phyloP scores from a whole-genome alignment of 768 basidiomycete genomes.

The Pholiota molesta region DNA sequence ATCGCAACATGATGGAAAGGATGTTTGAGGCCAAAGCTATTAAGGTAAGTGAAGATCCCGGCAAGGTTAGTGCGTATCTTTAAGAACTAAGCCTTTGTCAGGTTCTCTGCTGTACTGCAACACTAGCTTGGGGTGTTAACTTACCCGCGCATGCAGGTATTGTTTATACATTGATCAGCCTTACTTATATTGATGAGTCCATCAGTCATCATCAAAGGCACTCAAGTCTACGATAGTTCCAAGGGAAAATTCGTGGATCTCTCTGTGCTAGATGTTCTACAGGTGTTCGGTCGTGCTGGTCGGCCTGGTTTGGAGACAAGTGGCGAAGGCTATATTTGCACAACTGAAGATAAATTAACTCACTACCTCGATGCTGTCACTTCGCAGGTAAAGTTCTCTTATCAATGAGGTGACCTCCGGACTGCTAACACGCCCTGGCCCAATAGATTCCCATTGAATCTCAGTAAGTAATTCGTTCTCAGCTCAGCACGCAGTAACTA shows the following conservation, averaged over 20 bases:
- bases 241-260: constrained; percentile 92
- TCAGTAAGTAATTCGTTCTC: constrained; percentile 53
- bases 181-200: constrained; percentile 11
- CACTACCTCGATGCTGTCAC: constrained; percentile 90
- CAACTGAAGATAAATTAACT: constrained; percentile 87
- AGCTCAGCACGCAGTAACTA: neutral
- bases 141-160: constrained; percentile 94
- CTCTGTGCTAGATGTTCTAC: constrained; percentile 92
- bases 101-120: constrained; percentile 98
- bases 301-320: constrained; percentile 86
- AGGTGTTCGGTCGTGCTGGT: constrained; percentile 97
- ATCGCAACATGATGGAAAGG: constrained; percentile 93
- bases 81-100: constrained; percentile 29
- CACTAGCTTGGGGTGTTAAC: constrained; percentile 99
- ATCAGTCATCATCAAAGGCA: constrained; percentile 93
- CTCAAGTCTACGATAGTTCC: constrained; percentile 91
- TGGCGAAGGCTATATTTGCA: constrained; percentile 97
- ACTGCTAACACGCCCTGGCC: neutral
- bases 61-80: neutral
- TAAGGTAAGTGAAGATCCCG: constrained; percentile 59
- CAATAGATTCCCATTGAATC: constrained; percentile 93
- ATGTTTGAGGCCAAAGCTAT: constrained; percentile 91
- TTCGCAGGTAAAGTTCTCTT: constrained; percentile 62
- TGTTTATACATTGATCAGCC: neutral
- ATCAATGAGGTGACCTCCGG: neutral